Evolutionary conservation across 2,329 filamentous ascomycete genomes (phyloP), one percentile per base, ranked within the genome.

Genomic region (Coniochaeta hoffmannii): DNA sequence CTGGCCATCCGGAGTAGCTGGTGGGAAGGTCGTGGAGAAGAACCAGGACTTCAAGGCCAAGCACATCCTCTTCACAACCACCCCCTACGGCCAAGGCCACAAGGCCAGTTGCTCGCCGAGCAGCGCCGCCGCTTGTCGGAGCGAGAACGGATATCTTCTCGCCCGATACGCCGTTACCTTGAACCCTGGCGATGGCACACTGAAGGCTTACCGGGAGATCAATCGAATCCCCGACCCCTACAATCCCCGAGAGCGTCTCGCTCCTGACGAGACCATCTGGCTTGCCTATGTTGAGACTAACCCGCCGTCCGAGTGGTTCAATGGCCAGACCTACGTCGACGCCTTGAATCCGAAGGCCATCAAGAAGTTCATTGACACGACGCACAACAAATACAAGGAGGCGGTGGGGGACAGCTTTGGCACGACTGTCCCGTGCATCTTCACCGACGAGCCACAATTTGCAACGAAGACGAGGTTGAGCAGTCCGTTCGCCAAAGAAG

Each of bases 401-500:
- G 62, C 61, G 35, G 54, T 68, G 8, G 64, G 63, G 19, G 62
- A 66, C 41, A 63, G 60, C 17, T 69, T 69, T 44, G 66, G 66
- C 0, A 59, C 58, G 1, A 59, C 57, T 2, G 60, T 68, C 5
- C 67, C 67, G 1, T 67, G 65, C 44, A 68, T 68, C 15, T 68
- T 67, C 22, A 68, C 65, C 4, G 67, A 69, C 50, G 66, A 69
- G 35, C 66, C 67, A 1, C 66, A 68, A 54, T 68, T 69, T 22
- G 61, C 66, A 4, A 64, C 59, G 4, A 69, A 69, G 55, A 66
- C 60, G 8, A 62, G 63, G 19, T 58, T 69, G 1, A 60, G 60
- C 10, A 61, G 60, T 44, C 64, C 67, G 0, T 55, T 51, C 36
- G 58, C 57, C 6, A 32, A 38, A 11, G 53, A 64, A 26, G 67